phyloP scores from a whole-genome alignment of 768 basidiomycete genomes.

The Boletus rufocinnamomeus region DNA sequence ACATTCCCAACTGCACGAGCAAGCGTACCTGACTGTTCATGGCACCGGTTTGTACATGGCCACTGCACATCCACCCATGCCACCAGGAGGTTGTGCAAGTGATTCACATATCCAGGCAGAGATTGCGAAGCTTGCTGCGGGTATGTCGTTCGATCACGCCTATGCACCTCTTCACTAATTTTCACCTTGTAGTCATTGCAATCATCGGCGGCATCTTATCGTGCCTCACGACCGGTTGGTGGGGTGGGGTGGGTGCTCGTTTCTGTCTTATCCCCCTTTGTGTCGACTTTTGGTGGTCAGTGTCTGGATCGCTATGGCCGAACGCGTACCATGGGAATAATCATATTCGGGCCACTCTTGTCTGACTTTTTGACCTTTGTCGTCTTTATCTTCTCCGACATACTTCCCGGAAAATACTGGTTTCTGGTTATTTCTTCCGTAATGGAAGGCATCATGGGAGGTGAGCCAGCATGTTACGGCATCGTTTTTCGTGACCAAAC shows the following conservation, averaged over 20 bases:
- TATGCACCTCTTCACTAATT: background rate
- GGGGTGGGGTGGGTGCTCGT: constrained; percentile 4
- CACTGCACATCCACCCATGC: background rate
- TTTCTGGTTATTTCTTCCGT: background rate
- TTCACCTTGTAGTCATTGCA: background rate
- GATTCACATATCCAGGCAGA: background rate
- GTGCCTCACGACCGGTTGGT: constrained; percentile 5
- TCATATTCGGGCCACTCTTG: constrained; percentile 1
- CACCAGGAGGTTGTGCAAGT: background rate
- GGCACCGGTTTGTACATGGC: background rate
- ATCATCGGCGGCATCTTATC: constrained; percentile 6
- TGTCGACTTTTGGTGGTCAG: background rate
- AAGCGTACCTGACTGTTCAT: background rate
- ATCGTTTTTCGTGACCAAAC: background rate
- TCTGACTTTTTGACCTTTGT: background rate
- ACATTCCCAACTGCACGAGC: background rate
- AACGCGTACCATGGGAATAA: constrained; percentile 4
- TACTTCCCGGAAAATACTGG: constrained; percentile 1
- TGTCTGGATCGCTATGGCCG: no score
- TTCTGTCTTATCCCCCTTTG: background rate
- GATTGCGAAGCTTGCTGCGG: constrained; percentile 1
- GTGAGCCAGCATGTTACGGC: background rate
- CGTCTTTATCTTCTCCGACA: background rate
- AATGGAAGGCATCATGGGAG: constrained; percentile 1
- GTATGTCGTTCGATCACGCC: background rate